Evolutionary conservation across 1,284 basidiomycete genomes (phyloP).

Genomic region (Puccinia hordei): DNA sequence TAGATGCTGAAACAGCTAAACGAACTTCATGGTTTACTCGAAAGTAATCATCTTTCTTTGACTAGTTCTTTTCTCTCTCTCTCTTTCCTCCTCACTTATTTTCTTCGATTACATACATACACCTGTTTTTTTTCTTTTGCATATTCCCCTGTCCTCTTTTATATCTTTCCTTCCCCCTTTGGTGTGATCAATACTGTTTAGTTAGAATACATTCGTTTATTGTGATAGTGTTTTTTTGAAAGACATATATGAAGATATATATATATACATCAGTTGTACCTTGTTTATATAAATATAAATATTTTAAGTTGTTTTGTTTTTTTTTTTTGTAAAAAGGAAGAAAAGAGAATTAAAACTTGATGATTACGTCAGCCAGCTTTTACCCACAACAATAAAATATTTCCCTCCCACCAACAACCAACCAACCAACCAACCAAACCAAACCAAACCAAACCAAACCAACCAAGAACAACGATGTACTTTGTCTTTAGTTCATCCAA

Average conservation of each 20-base stretch:
- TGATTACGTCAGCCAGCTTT: too few species aligned
- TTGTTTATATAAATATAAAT: neutral
- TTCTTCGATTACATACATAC: neutral
- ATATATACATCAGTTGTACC: too few species aligned
- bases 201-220: too few species aligned
- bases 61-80: neutral
- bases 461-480: neutral
- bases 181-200: too few species aligned
- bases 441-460: neutral
- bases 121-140: neutral
- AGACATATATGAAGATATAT: too few species aligned
- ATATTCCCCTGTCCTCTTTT: neutral
- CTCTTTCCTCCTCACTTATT: neutral
- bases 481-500: conserved; percentile 14
- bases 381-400: too few species aligned
- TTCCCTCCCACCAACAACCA: too few species aligned
- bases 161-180: neutral
- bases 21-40: conserved; percentile 42
- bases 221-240: too few species aligned
- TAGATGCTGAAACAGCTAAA: conserved; percentile 19
- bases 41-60: conserved; percentile 16
- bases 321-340: too few species aligned
- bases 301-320: too few species aligned
- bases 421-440: too few species aligned
- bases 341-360: too few species aligned